Evolutionary conservation across 192 early-diverging fungal species (phyloP).

Genomic region (Coemansia sp.): DNA sequence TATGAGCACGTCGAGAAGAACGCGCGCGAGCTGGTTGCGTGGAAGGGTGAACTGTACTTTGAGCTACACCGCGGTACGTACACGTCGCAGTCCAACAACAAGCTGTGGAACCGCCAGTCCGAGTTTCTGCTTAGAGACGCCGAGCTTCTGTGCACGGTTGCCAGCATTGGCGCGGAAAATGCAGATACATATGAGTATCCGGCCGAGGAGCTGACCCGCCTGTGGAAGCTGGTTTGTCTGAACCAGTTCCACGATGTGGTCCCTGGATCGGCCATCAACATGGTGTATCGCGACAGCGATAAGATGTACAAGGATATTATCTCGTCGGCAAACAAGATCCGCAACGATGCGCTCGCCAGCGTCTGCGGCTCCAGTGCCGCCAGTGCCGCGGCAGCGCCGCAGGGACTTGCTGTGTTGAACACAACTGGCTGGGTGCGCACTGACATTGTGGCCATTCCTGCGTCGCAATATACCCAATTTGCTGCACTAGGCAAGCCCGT

Average conservation of each 20-base stretch:
- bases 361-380: conserved; percentile 22
- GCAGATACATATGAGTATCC: conserved; percentile 61
- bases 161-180: conserved; percentile 3
- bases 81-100: conserved; percentile 85
- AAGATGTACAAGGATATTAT: conserved; percentile 47
- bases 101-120: conserved; percentile 79
- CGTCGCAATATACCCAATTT: neutral
- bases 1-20: conserved; percentile 76
- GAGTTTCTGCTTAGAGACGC: conserved; percentile 85
- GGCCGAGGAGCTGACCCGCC: conserved; percentile 65
- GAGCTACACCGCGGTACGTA: conserved; percentile 98
- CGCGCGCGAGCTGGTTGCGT: conserved; percentile 68
- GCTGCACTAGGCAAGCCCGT: neutral
- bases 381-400: neutral
- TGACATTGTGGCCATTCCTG: conserved; percentile 67
- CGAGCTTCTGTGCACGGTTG: conserved; percentile 71
- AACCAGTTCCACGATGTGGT: conserved; percentile 99
- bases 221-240: conserved; percentile 89
- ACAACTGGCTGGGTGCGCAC: conserved; percentile 67
- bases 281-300: conserved; percentile 87
- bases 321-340: conserved; percentile 41
- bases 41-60: conserved; percentile 98
- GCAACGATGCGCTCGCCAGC: conserved; percentile 46
- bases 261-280: conserved; percentile 85
- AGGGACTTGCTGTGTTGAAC: conserved; percentile 58